Evolutionary conservation across 495 filamentous ascomycete species (phyloP).

Genomic region (Penicillium salamii): DNA sequence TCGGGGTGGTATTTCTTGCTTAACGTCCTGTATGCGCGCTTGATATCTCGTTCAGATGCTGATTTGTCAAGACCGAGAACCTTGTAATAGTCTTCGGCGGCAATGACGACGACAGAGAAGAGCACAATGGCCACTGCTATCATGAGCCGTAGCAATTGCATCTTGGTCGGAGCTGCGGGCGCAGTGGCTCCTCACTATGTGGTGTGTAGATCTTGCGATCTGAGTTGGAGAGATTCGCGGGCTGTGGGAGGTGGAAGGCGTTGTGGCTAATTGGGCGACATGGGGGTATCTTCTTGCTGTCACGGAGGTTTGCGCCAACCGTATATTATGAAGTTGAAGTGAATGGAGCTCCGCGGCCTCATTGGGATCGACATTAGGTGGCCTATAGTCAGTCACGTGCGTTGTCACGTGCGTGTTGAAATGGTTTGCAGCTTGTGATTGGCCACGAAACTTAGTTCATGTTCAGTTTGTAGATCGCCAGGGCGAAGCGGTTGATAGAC

Average conservation of each 20-base stretch:
- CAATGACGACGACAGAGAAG: slow-evolving; percentile 39
- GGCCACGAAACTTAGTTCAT: too few relatives aligned
- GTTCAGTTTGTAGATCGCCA: too few relatives aligned
- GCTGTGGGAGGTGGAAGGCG: background rate
- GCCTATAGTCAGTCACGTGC: slow-evolving; percentile 20
- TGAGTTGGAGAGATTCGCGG: background rate
- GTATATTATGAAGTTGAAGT: background rate
- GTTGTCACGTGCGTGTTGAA: too few relatives aligned
- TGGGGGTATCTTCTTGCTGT: background rate
- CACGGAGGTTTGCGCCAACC: background rate
- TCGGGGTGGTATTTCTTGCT: slow-evolving; percentile 98
- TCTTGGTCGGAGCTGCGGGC: slow-evolving; percentile 11
- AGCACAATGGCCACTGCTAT: slow-evolving; percentile 22
- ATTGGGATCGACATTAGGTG: slow-evolving; percentile 11
- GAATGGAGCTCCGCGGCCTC: slow-evolving; percentile 2
- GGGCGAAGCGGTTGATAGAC: too few relatives aligned
- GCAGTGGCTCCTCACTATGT: slow-evolving; percentile 5
- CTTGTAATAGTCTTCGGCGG: slow-evolving; percentile 90
- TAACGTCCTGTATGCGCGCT: slow-evolving; percentile 87
- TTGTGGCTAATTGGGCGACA: background rate
- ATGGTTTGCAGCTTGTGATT: too few relatives aligned
- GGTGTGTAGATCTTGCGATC: background rate
- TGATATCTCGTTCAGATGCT: slow-evolving; percentile 88
- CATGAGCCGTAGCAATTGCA: slow-evolving; percentile 23
- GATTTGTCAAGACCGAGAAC: slow-evolving; percentile 77